A percentile compares a stretch with the other conserved stretches of the same genome.
Conservation (phyloP, 1,139 yeast species). For the Scheffersomyces titani region DNA sequence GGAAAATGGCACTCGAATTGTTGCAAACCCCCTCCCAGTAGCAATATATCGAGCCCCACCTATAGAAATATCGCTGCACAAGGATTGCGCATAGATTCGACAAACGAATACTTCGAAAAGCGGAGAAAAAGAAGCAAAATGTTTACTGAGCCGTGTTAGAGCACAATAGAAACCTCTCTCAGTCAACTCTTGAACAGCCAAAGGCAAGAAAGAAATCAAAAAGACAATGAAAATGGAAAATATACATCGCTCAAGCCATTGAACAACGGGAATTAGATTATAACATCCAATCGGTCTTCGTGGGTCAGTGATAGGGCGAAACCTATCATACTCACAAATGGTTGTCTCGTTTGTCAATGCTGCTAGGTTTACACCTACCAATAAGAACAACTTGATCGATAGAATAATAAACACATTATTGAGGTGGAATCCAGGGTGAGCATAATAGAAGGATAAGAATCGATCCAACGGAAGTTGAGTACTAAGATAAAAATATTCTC, state of each 20-base stretch:
- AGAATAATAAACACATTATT: slow-evolving; percentile 53
- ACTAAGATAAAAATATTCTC: slow-evolving; percentile 54
- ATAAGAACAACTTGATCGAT: slow-evolving; percentile 47
- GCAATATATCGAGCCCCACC: slow-evolving; percentile 60
- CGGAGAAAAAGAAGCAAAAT: slow-evolving; percentile 52
- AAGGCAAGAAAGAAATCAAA: slow-evolving; percentile 50
- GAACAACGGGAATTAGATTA: slow-evolving; percentile 50
- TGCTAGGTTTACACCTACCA: slow-evolving; percentile 50
- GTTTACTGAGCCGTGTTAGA: slow-evolving; percentile 43
- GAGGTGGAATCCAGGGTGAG: slow-evolving; percentile 59
- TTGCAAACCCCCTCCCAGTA: slow-evolving; percentile 58
- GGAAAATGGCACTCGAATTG: slow-evolving; percentile 46
- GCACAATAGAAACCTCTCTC: slow-evolving; percentile 53
- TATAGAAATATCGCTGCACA: slow-evolving; percentile 47
- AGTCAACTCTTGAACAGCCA: slow-evolving; percentile 51
- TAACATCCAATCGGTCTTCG: slow-evolving; percentile 47
- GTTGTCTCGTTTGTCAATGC: slow-evolving; percentile 46
- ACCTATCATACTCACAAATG: slow-evolving; percentile 47
- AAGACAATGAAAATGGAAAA: slow-evolving; percentile 52
- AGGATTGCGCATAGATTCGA: slow-evolving; percentile 49
- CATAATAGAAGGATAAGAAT: slow-evolving; percentile 54
- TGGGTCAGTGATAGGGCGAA: slow-evolving; percentile 50
- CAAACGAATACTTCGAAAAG: slow-evolving; percentile 57
- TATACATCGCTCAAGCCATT: slow-evolving; percentile 52
- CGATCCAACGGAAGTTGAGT: slow-evolving; percentile 52